Evolutionary conservation across 805 yeast genomes (phyloP).

Genomic region (Saturnispora mendoncae): DNA sequence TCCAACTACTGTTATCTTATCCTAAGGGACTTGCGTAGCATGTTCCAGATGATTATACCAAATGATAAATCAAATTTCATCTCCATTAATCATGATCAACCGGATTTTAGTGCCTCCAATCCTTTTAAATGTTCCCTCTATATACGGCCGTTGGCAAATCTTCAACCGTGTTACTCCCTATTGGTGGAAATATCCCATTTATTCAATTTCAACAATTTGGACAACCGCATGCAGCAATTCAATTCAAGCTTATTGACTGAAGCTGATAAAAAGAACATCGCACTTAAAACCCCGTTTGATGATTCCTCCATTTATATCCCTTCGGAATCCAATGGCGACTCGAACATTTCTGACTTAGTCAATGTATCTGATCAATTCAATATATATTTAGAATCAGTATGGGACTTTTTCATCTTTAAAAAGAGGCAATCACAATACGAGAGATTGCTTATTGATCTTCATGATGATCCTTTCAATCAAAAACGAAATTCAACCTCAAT

Average conservation of each 20-base stretch:
- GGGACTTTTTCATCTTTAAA: conserved; percentile 40
- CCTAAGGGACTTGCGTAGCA: conserved; percentile 27
- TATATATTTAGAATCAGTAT: conserved; percentile 23
- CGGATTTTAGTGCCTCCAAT: neutral
- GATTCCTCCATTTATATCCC: conserved; percentile 10
- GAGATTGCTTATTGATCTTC: conserved; percentile 33
- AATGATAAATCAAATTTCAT: conserved; percentile 10
- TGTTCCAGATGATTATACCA: conserved; percentile 32
- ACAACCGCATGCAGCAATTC: conserved; percentile 24
- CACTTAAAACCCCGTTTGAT: conserved; percentile 27
- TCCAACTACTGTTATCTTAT: conserved; percentile 17
- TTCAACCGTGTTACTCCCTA: conserved; percentile 22
- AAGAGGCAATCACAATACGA: conserved; percentile 46
- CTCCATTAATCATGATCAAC: neutral
- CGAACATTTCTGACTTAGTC: no score
- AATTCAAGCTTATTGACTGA: conserved; percentile 27
- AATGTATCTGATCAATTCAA: no score
- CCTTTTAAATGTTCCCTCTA: conserved; percentile 11
- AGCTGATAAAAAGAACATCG: conserved; percentile 29
- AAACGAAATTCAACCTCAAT: neutral
- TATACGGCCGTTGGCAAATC: conserved; percentile 23
- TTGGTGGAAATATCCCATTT: conserved; percentile 21
- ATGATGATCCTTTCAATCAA: conserved; percentile 16
- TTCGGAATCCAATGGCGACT: no score
- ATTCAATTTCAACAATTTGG: conserved; percentile 16